Conservation (phyloP, 2,329 filamentous ascomycete species). For the Botrytis fabae region DNA sequence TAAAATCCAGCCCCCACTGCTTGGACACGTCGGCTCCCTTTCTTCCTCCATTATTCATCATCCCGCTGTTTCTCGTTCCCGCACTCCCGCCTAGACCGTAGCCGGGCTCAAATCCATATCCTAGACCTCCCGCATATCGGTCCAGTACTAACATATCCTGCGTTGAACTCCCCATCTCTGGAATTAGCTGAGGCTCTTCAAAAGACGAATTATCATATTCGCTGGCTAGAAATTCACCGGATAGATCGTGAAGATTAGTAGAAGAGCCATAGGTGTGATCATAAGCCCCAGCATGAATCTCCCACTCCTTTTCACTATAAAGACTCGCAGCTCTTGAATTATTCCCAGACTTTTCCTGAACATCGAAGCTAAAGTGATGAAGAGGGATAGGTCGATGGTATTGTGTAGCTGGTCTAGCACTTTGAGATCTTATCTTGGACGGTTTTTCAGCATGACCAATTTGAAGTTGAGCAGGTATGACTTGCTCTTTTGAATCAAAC, state of each 20-base stretch:
- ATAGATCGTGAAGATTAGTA: slow-evolving; percentile 11
- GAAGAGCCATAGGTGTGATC: slow-evolving; percentile 33
- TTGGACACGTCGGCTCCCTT: slow-evolving; percentile 26
- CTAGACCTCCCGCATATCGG: slow-evolving; percentile 32
- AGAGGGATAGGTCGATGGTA: slow-evolving; percentile 18
- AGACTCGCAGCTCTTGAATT: not conserved
- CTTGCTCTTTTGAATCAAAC: slow-evolving; percentile 10
- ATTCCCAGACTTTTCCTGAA: slow-evolving; percentile 12
- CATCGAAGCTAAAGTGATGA: slow-evolving; percentile 23
- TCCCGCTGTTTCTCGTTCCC: slow-evolving; percentile 26
- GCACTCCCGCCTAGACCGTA: slow-evolving; percentile 30
- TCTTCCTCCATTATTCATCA: slow-evolving; percentile 20
- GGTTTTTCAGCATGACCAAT: not conserved
- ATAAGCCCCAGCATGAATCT: slow-evolving; percentile 26
- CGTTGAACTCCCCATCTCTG: slow-evolving; percentile 27
- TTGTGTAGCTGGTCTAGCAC: slow-evolving; percentile 9
- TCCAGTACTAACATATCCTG: slow-evolving; percentile 35
- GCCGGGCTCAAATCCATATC: slow-evolving; percentile 31
- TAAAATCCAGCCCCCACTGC: slow-evolving; percentile 33
- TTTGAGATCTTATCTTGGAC: slow-evolving; percentile 14
- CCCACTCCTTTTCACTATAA: slow-evolving; percentile 24
- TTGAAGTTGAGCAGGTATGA: not conserved
- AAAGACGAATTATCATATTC: slow-evolving; percentile 27
- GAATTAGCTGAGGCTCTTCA: slow-evolving; percentile 24
- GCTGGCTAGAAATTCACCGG: not conserved